These are phyloP conservation scores for Populus tremula DNA, from an alignment of 345 rosid species.

Conservation along the genomic window DNA sequence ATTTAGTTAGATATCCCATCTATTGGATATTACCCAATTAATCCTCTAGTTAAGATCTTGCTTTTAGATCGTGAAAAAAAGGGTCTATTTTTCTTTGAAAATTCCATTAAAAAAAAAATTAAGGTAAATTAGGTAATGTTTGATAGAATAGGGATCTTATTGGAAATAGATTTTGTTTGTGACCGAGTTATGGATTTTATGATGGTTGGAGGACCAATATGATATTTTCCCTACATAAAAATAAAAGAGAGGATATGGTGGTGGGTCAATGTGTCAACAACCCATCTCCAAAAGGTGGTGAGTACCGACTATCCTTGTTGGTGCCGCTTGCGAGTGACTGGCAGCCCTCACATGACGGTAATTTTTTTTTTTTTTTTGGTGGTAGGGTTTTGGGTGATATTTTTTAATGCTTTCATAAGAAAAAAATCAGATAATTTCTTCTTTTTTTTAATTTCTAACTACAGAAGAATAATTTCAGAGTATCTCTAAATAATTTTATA, in stretches of 20 bases:
- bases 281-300: constrained; percentile 24
- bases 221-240: neutral
- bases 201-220: neutral
- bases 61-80: neutral
- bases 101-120: no score
- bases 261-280: constrained; percentile 34
- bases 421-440: no score
- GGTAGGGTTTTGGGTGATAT: no score
- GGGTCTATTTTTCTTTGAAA: neutral
- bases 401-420: no score
- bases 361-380: no score
- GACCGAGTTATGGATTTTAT: neutral
- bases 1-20: neutral
- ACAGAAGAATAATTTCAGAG: no score
- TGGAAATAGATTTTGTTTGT: neutral
- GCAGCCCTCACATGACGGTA: neutral
- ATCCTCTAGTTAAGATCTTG: neutral
- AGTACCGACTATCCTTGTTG: constrained; percentile 8
- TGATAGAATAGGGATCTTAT: neutral
- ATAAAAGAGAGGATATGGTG: neutral
- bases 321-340: neutral
- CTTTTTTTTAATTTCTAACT: no score
- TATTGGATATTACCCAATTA: neutral
- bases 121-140: no score
- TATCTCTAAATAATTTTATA: no score